phyloP scores from a whole-genome alignment of 2,329 filamentous ascomycete genomes.

The Emericellopsis atlantica region DNA sequence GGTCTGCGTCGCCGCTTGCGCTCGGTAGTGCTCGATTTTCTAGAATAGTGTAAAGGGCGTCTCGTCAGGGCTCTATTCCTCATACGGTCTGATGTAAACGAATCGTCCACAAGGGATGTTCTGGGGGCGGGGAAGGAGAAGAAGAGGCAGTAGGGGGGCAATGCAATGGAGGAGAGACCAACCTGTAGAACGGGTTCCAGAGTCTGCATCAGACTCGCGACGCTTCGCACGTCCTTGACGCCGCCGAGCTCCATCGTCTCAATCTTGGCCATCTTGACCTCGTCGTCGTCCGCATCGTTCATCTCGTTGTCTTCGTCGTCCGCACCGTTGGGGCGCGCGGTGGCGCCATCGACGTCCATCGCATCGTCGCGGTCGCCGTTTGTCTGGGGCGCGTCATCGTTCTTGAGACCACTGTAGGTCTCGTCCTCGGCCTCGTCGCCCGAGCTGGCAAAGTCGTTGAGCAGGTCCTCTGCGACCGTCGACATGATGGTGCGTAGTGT shows the following conservation, averaged over 20 bases:
- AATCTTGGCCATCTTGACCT: conserved; percentile 63
- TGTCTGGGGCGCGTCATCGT: conserved; percentile 32
- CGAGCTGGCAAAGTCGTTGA: conserved; percentile 57
- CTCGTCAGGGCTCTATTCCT: conserved; percentile 56
- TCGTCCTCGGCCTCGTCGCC: conserved; percentile 62
- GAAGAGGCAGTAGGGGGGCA: too few species aligned
- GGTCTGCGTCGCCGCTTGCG: conserved; percentile 50
- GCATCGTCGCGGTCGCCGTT: conserved; percentile 33
- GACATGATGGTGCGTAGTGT: conserved; percentile 47
- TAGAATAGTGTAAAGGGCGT: conserved; percentile 33
- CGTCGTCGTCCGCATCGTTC: conserved; percentile 47
- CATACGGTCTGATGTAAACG: conserved; percentile 49
- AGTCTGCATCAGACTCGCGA: conserved; percentile 69
- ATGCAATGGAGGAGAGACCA: conserved; percentile 25
- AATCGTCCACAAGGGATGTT: conserved; percentile 15
- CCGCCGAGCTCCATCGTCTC: conserved; percentile 69
- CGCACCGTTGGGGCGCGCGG: conserved; percentile 47
- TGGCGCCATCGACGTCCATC: conserved; percentile 14
- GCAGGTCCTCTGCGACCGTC: conserved; percentile 80
- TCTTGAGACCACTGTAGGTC: conserved; percentile 34
- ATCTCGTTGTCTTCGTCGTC: conserved; percentile 19
- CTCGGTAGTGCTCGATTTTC: conserved; percentile 72
- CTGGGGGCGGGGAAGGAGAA: conserved; percentile 5
- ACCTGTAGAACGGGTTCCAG: conserved; percentile 74
- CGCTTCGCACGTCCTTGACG: conserved; percentile 67